Percentiles rank a stretch among this genome's conserved stretches.
These are phyloP conservation scores for Sporothrix protearum DNA, from an alignment of 2,329 filamentous ascomycete genomes.

Conservation along the genomic window DNA sequence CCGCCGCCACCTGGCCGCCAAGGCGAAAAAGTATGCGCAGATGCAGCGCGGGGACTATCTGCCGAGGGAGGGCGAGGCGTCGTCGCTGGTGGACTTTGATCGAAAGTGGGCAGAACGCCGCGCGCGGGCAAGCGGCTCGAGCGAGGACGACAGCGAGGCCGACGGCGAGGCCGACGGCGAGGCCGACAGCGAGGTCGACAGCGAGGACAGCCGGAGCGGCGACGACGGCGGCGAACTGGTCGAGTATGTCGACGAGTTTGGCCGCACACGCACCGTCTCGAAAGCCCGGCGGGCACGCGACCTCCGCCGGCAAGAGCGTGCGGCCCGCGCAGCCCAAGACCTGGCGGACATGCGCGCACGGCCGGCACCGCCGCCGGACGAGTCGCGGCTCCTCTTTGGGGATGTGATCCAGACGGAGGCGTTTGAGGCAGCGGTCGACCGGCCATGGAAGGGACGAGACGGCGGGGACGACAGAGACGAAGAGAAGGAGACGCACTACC, in stretches of 20 bases:
- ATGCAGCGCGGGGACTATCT: slow-evolving; percentile 87
- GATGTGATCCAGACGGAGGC: slow-evolving; percentile 80
- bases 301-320: slow-evolving; percentile 54
- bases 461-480: slow-evolving; percentile 34
- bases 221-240: slow-evolving; percentile 59
- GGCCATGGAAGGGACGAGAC: slow-evolving; percentile 49
- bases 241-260: slow-evolving; percentile 90
- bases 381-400: slow-evolving; percentile 71
- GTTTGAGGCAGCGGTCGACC: slow-evolving; percentile 68
- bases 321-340: slow-evolving; percentile 51
- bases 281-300: slow-evolving; percentile 63
- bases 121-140: slow-evolving; percentile 31
- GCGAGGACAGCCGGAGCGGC: slow-evolving; percentile 41
- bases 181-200: slow-evolving; percentile 72
- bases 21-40: slow-evolving; percentile 80
- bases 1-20: slow-evolving; percentile 81
- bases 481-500: slow-evolving; percentile 65
- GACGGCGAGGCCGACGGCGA: slow-evolving; percentile 46
- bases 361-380: slow-evolving; percentile 54
- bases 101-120: slow-evolving; percentile 83
- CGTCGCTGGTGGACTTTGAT: slow-evolving; percentile 86
- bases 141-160: slow-evolving; percentile 52
- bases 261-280: slow-evolving; percentile 72
- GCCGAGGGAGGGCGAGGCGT: slow-evolving; percentile 60
- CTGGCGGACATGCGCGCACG: slow-evolving; percentile 67